Percentiles rank a stretch among this genome's conserved stretches.
Conservation (phyloP, 768 basidiomycete species). For the Piloderma croceum region DNA sequence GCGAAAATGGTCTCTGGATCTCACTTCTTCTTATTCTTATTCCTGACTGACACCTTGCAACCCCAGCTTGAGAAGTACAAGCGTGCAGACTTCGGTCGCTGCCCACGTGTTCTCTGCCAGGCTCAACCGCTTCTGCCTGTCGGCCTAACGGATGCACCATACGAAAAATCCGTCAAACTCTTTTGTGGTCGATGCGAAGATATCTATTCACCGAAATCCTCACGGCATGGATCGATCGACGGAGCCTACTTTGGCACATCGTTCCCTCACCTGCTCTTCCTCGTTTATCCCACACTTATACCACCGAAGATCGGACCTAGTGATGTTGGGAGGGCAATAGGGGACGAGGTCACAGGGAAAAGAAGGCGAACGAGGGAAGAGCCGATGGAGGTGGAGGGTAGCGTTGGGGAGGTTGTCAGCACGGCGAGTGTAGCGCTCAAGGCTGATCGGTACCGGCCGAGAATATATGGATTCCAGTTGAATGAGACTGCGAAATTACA, state of each 20-base stretch:
- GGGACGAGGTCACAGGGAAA: conserved; percentile 32
- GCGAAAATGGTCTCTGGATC: conserved; percentile 96
- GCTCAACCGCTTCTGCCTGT: conserved; percentile 93
- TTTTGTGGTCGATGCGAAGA: conserved; percentile 99
- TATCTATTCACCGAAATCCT: conserved; percentile 96
- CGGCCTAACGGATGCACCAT: conserved; percentile 94
- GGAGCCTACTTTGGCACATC: conserved; percentile 99
- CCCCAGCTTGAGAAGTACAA: conserved; percentile 94
- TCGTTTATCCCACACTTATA: conserved; percentile 92
- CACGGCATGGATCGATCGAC: conserved; percentile 94
- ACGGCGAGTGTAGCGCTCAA: conserved; percentile 82
- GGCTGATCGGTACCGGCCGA: conserved; percentile 87
- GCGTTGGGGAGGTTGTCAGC: conserved; percentile 61
- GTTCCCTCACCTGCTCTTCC: conserved; percentile 94
- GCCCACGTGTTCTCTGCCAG: conserved; percentile 95
- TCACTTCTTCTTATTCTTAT: not conserved
- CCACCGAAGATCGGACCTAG: conserved; percentile 70
- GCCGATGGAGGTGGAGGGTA: conserved; percentile 41
- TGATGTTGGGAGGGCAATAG: conserved; percentile 15
- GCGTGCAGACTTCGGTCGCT: conserved; percentile 95
- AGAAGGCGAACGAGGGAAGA: conserved; percentile 52
- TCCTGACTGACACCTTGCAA: not conserved
- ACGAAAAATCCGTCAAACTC: conserved; percentile 97
- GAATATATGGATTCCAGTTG: conserved; percentile 95
- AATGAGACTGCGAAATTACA: conserved; percentile 91